These are phyloP conservation scores for Seiridium unicorne DNA, from an alignment of 2,329 filamentous ascomycete genomes.

Conservation along the genomic window DNA sequence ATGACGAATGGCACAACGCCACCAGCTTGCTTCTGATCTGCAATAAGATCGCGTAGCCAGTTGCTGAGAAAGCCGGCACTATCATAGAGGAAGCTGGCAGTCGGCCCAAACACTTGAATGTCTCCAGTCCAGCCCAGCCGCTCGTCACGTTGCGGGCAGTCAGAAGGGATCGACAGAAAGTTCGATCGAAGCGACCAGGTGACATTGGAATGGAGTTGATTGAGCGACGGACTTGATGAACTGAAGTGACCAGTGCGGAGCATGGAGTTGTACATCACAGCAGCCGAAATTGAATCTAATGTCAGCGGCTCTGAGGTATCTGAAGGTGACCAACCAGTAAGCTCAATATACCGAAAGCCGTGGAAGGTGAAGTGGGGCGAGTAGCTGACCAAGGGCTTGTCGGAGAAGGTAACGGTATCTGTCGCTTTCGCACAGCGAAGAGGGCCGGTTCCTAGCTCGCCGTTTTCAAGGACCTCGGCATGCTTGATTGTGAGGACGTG, in stretches of 20 bases:
- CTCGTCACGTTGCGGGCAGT: slow-evolving; percentile 43
- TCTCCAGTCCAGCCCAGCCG: slow-evolving; percentile 46
- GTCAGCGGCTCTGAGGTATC: neutral
- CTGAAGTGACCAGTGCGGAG: slow-evolving; percentile 42
- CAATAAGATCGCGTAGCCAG: slow-evolving; percentile 30
- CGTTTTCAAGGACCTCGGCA: slow-evolving; percentile 41
- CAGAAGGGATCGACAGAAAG: slow-evolving; percentile 53
- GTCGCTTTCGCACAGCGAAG: slow-evolving; percentile 40
- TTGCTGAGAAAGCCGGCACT: slow-evolving; percentile 33
- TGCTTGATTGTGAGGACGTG: slow-evolving; percentile 31
- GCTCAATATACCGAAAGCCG: slow-evolving; percentile 44
- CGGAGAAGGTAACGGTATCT: slow-evolving; percentile 35
- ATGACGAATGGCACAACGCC: slow-evolving; percentile 2
- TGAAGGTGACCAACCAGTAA: slow-evolving; percentile 31
- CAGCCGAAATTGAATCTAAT: slow-evolving; percentile 5
- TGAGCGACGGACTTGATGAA: slow-evolving; percentile 49
- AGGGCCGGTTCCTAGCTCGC: slow-evolving; percentile 36
- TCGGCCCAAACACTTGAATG: slow-evolving; percentile 38
- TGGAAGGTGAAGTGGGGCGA: slow-evolving; percentile 39
- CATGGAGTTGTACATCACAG: slow-evolving; percentile 19
- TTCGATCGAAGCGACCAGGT: slow-evolving; percentile 56
- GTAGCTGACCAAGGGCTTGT: slow-evolving; percentile 27
- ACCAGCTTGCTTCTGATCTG: slow-evolving; percentile 7
- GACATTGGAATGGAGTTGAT: slow-evolving; percentile 51
- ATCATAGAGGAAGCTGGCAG: slow-evolving; percentile 40